These are phyloP conservation scores for Lentinus tigrinus DNA, from an alignment of 768 basidiomycete genomes.

Conservation along the genomic window DNA sequence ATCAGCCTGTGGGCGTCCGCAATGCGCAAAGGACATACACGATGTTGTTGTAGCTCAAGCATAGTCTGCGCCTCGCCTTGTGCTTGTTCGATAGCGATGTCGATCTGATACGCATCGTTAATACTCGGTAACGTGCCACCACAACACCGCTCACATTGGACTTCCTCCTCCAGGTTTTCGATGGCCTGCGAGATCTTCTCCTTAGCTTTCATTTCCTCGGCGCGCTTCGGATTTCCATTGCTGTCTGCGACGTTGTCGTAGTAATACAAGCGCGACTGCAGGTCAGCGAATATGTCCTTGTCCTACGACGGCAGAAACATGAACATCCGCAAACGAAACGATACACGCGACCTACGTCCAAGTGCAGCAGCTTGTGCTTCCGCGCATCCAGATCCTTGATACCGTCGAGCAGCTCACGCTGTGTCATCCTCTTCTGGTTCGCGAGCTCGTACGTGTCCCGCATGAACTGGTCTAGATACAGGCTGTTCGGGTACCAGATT, in stretches of 20 bases:
- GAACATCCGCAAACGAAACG: background rate
- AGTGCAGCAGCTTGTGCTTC: constrained; percentile 47
- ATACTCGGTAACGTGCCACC: too few relatives aligned
- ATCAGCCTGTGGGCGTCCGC: background rate
- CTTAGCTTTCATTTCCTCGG: constrained; percentile 40
- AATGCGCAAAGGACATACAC: constrained; percentile 37
- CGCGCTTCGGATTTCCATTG: constrained; percentile 47
- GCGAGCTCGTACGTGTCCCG: constrained; percentile 50
- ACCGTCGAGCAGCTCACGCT: constrained; percentile 44
- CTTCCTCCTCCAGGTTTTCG: constrained; percentile 47
- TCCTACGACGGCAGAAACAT: constrained; percentile 38
- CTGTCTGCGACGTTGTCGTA: constrained; percentile 64
- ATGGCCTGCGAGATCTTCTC: constrained; percentile 54
- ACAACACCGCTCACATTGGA: constrained; percentile 49
- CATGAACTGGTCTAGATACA: constrained; percentile 76
- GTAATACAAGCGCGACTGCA: constrained; percentile 65
- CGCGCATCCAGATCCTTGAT: constrained; percentile 45
- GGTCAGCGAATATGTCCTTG: constrained; percentile 59
- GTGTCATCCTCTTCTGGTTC: constrained; percentile 33
- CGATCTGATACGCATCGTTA: constrained; percentile 60
- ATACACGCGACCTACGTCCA: constrained; percentile 47
- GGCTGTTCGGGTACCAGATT: constrained; percentile 60
- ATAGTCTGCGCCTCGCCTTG: constrained; percentile 43
- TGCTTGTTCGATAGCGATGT: constrained; percentile 45
- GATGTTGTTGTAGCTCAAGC: constrained; percentile 60